Conservation (phyloP, 345 rosid genomes). For the Carallia pectinifolia region DNA sequence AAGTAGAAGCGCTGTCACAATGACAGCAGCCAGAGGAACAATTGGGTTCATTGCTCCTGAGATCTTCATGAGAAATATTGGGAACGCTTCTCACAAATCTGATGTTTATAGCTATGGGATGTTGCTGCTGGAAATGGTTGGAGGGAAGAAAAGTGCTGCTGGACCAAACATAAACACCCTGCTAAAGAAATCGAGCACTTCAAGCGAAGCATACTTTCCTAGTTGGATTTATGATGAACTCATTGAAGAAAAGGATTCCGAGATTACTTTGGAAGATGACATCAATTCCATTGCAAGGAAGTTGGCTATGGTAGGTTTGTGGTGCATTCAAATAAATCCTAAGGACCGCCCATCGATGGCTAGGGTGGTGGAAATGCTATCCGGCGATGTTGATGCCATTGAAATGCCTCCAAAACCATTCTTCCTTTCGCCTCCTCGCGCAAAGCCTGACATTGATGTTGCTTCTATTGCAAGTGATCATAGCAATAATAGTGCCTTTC, state of each 20-base stretch:
- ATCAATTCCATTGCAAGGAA: background rate
- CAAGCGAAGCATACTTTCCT: conserved; percentile 6
- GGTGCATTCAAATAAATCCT: conserved; percentile 13
- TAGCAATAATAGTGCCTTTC: background rate
- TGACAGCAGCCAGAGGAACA: conserved; percentile 9
- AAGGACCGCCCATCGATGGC: conserved; percentile 14
- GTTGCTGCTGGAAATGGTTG: background rate
- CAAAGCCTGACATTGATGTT: background rate
- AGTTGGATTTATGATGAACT: background rate
- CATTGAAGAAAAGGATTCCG: background rate
- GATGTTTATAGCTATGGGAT: conserved; percentile 10
- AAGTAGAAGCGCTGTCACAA: background rate
- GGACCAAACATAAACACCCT: background rate
- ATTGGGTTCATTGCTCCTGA: conserved; percentile 3
- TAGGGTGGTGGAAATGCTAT: conserved; percentile 13
- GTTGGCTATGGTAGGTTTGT: background rate
- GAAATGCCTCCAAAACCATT: conserved; percentile 11
- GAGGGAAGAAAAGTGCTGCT: background rate
- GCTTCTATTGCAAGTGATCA: background rate
- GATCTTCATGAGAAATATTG: conserved; percentile 15
- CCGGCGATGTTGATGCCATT: background rate
- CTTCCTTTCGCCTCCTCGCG: background rate
- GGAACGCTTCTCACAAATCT: conserved; percentile 12
- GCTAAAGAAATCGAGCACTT: background rate
- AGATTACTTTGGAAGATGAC: background rate